Conservation (phyloP, 306 rosid species). For the Glycine soja region DNA sequence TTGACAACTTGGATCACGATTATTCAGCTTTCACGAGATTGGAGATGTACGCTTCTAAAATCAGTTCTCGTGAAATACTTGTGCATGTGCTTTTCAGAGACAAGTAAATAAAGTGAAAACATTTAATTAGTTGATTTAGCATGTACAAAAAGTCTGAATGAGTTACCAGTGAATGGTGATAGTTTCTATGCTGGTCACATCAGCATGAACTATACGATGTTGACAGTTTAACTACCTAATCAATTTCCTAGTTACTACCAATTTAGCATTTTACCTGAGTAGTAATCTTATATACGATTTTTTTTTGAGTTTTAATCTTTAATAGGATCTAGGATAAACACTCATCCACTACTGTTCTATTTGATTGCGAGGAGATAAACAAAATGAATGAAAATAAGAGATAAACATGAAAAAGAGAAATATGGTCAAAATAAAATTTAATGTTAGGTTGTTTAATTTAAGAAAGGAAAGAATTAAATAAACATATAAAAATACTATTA, state of each 20-base stretch:
- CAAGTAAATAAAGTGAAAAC: background rate
- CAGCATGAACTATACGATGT: background rate
- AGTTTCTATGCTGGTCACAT: background rate
- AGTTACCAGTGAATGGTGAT: background rate
- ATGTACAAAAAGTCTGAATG: background rate
- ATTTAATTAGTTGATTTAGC: background rate
- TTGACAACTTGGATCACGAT: too few species aligned
- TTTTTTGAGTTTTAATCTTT: too few species aligned
- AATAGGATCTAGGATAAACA: too few species aligned
- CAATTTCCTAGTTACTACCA: background rate
- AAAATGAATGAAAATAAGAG: too few species aligned
- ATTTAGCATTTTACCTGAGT: background rate
- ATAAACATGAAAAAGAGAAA: too few species aligned
- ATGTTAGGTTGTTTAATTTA: too few species aligned
- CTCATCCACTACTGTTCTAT: too few species aligned
- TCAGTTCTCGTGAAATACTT: background rate
- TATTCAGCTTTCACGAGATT: constrained; percentile 9
- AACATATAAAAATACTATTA: too few species aligned
- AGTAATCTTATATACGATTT: too few species aligned
- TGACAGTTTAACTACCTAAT: background rate
- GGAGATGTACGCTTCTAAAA: background rate
- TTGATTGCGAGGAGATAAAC: too few species aligned
- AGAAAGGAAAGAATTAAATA: too few species aligned
- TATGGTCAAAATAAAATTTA: too few species aligned
- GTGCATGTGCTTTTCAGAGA: background rate